A percentile compares a stretch with the other conserved stretches of the same genome.
Evolutionary conservation across 2,329 filamentous ascomycete genomes (phyloP).

Genomic region (Calycina herbarum): DNA sequence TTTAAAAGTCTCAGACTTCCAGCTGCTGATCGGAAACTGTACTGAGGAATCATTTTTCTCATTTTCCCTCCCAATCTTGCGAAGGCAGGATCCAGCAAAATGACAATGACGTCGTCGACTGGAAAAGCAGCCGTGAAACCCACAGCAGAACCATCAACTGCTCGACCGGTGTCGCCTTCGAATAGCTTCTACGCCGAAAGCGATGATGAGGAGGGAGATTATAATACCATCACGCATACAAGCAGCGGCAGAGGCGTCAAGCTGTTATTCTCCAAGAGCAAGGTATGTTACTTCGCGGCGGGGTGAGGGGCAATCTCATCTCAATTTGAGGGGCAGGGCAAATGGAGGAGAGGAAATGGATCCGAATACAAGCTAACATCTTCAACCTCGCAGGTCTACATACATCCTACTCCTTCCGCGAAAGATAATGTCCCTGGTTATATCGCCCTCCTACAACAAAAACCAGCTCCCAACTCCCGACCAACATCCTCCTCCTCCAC

Average conservation of each 20-base stretch:
- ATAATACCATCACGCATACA: conserved; percentile 86
- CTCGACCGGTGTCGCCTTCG: conserved; percentile 64
- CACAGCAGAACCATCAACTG: background rate
- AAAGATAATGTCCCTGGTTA: conserved; percentile 97
- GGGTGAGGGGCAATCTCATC: background rate
- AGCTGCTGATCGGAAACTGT: background rate
- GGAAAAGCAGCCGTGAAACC: background rate
- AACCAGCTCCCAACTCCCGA: conserved; percentile 47
- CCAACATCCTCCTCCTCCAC: conserved; percentile 38
- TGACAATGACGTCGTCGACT: conserved; percentile 9
- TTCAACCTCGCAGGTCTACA: conserved; percentile 69
- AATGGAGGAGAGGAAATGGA: conserved; percentile 18
- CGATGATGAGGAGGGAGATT: conserved; percentile 93
- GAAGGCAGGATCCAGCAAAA: background rate
- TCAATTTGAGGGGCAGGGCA: background rate
- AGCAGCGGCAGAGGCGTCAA: conserved; percentile 82
- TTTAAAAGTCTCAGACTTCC: background rate
- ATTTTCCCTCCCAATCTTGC: background rate
- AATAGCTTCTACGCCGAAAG: conserved; percentile 94
- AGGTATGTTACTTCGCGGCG: conserved; percentile 52
- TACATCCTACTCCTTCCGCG: conserved; percentile 87
- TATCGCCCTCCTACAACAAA: conserved; percentile 90
- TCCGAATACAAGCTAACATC: conserved; percentile 21
- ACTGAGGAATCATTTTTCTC: background rate
- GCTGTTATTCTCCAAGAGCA: conserved; percentile 93